A percentile compares a stretch with the other conserved stretches of the same genome.
Evolutionary conservation across 2,329 filamentous ascomycete species (phyloP).

Genomic region (Blumeria graminis): DNA sequence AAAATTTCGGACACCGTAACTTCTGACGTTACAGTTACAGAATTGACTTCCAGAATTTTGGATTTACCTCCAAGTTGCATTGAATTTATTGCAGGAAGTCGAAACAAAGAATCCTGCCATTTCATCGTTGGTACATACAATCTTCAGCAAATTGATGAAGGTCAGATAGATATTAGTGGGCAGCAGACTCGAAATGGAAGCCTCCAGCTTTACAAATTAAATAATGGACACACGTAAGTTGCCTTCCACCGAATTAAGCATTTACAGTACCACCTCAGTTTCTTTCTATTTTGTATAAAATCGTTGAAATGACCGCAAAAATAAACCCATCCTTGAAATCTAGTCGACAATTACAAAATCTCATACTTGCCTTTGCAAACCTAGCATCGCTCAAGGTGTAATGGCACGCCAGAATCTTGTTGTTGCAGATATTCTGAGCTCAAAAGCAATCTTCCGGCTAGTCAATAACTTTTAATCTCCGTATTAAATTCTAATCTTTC

Average conservation of each 20-base stretch:
- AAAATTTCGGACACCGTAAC: too few species aligned
- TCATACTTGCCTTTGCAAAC: background rate
- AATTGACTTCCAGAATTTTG: background rate
- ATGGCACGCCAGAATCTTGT: too few species aligned
- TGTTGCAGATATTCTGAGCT: too few species aligned
- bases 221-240: background rate
- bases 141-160: background rate
- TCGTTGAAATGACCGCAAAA: background rate
- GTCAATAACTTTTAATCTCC: background rate
- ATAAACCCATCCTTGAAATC: background rate
- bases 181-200: background rate
- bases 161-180: background rate
- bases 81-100: background rate
- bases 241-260: background rate
- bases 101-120: background rate
- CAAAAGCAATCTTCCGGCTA: too few species aligned
- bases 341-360: background rate
- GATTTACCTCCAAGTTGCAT: background rate
- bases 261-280: background rate
- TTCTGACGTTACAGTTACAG: background rate
- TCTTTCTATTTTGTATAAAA: background rate
- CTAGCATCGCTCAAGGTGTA: too few species aligned
- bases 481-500: background rate
- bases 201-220: background rate
- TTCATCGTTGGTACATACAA: conserved; percentile 2